Evolutionary conservation across 495 filamentous ascomycete genomes (phyloP).

Genomic region (Elaphomyces granulatus): DNA sequence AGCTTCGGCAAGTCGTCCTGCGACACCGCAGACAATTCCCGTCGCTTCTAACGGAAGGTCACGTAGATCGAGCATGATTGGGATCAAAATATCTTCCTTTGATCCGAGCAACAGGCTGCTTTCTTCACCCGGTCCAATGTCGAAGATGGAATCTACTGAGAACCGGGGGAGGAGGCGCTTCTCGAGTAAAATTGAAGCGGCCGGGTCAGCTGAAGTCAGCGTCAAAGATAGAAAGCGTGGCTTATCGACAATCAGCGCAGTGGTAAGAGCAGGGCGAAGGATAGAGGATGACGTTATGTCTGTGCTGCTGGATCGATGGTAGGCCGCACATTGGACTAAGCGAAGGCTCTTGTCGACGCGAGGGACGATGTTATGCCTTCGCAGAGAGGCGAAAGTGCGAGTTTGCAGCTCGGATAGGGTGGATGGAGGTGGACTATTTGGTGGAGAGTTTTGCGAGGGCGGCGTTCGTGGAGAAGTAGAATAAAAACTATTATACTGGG

Average conservation of each 20-base stretch:
- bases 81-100: constrained; percentile 66
- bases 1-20: constrained; percentile 55
- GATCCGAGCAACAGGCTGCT: constrained; percentile 54
- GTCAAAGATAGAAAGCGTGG: constrained; percentile 79
- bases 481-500: constrained; percentile 12
- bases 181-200: constrained; percentile 65
- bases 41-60: constrained; percentile 77
- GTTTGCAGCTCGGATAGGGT: constrained; percentile 64
- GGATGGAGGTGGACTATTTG: constrained; percentile 60
- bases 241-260: constrained; percentile 43
- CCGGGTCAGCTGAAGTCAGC: constrained; percentile 69
- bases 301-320: constrained; percentile 31
- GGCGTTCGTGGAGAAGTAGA: constrained; percentile 18
- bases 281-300: constrained; percentile 34
- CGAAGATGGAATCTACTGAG: constrained; percentile 31
- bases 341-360: constrained; percentile 50
- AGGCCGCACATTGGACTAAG: constrained; percentile 74
- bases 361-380: constrained; percentile 58
- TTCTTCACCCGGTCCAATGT: constrained; percentile 29
- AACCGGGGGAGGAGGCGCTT: constrained; percentile 47
- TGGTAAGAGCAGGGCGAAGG: constrained; percentile 30
- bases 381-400: constrained; percentile 65
- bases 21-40: constrained; percentile 87
- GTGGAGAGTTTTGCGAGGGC: constrained; percentile 31
- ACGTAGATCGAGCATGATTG: constrained; percentile 76